Conservation (phyloP, 2,329 filamentous ascomycete species). For the Talaromyces islandicus region DNA sequence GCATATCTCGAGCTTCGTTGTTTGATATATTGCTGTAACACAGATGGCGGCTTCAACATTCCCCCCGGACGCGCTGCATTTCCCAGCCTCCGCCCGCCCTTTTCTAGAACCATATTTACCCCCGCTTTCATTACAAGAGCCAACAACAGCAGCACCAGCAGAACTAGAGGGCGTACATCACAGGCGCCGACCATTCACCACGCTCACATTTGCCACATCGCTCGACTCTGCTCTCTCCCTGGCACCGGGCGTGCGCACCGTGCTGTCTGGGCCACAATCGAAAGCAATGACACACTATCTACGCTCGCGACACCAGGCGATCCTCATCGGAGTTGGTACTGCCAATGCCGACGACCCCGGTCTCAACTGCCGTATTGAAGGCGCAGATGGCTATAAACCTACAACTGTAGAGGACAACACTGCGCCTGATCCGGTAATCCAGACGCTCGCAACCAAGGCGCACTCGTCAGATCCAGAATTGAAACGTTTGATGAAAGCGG, state of each 20-base stretch:
- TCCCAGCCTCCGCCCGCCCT: conserved; percentile 1
- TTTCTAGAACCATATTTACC: conserved; percentile 9
- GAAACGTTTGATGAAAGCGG: conserved; percentile 1
- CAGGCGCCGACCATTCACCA: conserved; percentile 8
- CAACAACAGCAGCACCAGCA: neutral
- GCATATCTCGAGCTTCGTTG: neutral
- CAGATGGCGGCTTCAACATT: neutral
- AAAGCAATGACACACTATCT: conserved; percentile 94
- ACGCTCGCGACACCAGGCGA: conserved; percentile 74
- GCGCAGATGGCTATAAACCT: conserved; percentile 43
- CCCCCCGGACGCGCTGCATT: conserved; percentile 1
- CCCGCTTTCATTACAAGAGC: neutral
- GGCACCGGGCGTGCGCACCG: conserved; percentile 71
- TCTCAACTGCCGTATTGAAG: conserved; percentile 71
- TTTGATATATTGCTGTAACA: neutral
- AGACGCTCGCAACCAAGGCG: neutral
- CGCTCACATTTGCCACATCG: conserved; percentile 57
- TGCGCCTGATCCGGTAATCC: neutral
- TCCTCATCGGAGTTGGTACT: conserved; percentile 78
- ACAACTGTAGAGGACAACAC: neutral
- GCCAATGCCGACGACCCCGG: conserved; percentile 78
- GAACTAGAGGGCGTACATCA: neutral
- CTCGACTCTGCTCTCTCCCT: conserved; percentile 76
- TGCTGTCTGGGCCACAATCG: conserved; percentile 72
- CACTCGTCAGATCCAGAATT: neutral